Evolutionary conservation across 1,284 basidiomycete species (phyloP).

Genomic region (Sutorius eximius): DNA sequence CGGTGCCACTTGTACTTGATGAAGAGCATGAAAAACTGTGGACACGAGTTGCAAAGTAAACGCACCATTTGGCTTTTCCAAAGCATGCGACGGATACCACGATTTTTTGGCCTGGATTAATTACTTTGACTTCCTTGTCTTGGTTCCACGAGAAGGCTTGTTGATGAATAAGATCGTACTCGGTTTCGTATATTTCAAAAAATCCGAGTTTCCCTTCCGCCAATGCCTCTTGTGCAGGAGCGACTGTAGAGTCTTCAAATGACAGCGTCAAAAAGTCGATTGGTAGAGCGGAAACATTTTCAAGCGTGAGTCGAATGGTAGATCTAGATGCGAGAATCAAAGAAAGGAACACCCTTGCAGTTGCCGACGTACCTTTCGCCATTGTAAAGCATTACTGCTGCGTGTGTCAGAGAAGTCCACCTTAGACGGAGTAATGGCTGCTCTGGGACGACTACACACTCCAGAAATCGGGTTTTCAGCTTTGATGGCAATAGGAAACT

Average conservation of each 20-base stretch:
- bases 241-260: constrained; percentile 88
- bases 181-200: constrained; percentile 88
- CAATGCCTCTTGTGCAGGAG: constrained; percentile 72
- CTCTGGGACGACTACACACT: constrained; percentile 79
- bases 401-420: constrained; percentile 85
- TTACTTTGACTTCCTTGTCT: constrained; percentile 50
- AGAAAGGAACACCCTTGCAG: not conserved
- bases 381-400: constrained; percentile 90
- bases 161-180: constrained; percentile 75
- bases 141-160: constrained; percentile 82
- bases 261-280: constrained; percentile 84
- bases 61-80: constrained; percentile 90
- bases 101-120: constrained; percentile 70
- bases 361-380: constrained; percentile 74
- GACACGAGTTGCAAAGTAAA: constrained; percentile 15
- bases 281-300: constrained; percentile 81
- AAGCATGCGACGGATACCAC: constrained; percentile 73
- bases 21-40: constrained; percentile 1
- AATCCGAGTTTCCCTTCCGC: constrained; percentile 79
- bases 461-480: constrained; percentile 53
- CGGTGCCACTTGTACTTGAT: constrained; percentile 69
- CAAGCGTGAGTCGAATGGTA: constrained; percentile 78
- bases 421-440: constrained; percentile 86
- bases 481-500: constrained; percentile 30
- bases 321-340: constrained; percentile 50